Conservation (phyloP, 2,329 filamentous ascomycete species). For the Colletotrichum destructivum region DNA sequence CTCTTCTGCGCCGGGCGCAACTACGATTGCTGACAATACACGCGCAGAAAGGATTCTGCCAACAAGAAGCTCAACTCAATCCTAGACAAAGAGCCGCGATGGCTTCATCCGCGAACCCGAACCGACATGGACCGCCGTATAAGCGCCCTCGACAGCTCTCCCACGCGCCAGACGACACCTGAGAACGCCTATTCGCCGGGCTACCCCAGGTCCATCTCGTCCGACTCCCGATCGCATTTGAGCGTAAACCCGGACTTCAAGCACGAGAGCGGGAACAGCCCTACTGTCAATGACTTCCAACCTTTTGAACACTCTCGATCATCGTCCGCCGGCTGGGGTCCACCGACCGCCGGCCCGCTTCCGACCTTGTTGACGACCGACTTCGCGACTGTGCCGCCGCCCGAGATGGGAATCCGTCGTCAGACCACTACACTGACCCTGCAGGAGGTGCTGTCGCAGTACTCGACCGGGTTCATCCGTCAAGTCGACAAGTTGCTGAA, state of each 20-base stretch:
- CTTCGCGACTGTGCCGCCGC: conserved; percentile 16
- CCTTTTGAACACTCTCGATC: conserved; percentile 21
- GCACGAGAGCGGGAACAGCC: conserved; percentile 28
- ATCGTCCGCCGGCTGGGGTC: conserved; percentile 31
- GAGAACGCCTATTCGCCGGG: conserved; percentile 26
- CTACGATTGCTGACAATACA: conserved; percentile 41
- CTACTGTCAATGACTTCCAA: conserved; percentile 23
- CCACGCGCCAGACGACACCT: conserved; percentile 48
- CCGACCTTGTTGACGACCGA: conserved; percentile 30
- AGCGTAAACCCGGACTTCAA: conserved; percentile 36
- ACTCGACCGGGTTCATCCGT: conserved; percentile 52
- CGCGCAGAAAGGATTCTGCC: conserved; percentile 67
- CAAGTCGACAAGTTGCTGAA: conserved; percentile 58
- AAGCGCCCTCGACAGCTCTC: conserved; percentile 59
- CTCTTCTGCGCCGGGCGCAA: conserved; percentile 22
- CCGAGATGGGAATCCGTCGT: conserved; percentile 49
- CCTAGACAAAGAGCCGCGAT: conserved; percentile 72
- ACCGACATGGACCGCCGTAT: conserved; percentile 68
- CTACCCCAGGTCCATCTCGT: conserved; percentile 31
- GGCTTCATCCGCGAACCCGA: conserved; percentile 66
- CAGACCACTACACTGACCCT: conserved; percentile 57
- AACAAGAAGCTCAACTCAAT: conserved; percentile 71
- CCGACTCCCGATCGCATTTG: conserved; percentile 18
- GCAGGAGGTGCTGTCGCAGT: conserved; percentile 51
- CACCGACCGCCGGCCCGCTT: conserved; percentile 13